Base-by-base conservation (phyloP, 2,329 filamentous ascomycete genomes). In the Graphium sp. region DNA sequence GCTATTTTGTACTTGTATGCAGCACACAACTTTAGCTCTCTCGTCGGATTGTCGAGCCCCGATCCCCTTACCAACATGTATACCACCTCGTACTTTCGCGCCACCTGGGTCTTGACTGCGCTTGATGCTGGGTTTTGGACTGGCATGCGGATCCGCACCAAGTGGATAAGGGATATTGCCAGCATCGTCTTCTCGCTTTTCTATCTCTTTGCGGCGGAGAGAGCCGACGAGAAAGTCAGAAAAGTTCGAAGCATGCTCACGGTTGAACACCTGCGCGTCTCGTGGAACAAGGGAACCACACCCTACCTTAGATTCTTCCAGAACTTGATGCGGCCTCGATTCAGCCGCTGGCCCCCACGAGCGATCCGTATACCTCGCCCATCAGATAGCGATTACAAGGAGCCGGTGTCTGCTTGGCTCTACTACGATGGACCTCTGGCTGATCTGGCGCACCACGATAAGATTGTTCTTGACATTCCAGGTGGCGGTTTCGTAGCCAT, bases 41-140 rank as follows among this genome's bases (percentile, higher is more conserved):
- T 98, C 5, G 68, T 93, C 33, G 82, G 84, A 4, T 69, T 98
- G 29, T 84, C 93, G 40, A 85, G 78, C 39, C 87, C 89, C 4
- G 89, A 98, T 43, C 89, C 89, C 13, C 65, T 98, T 45, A 79
- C 85, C 18, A 93, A 92, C 45, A 76, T 95, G 48, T 98, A 98
- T 56, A 83, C 81, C 31, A 66, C 82, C 29, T 74, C 80, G 17
- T 98, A 91, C 56, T 98, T 93, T 50, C 76, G 89, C 27, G 89
- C 89, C 31, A 98, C 89, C 46, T 98, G 89, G 89, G 71, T 95
- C 11, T 74, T 89, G 30, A 98, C 89, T 0, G 89, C 84, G 0
- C 56, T 98, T 35, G 89, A 98, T 43, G 89, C 89, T 5, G 89
- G 89, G 2, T 98, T 94, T 51, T 98, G 89, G 89, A 93, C 84